Conservation (phyloP, 1,139 yeast genomes). For the Suhomyces bokatorum region DNA sequence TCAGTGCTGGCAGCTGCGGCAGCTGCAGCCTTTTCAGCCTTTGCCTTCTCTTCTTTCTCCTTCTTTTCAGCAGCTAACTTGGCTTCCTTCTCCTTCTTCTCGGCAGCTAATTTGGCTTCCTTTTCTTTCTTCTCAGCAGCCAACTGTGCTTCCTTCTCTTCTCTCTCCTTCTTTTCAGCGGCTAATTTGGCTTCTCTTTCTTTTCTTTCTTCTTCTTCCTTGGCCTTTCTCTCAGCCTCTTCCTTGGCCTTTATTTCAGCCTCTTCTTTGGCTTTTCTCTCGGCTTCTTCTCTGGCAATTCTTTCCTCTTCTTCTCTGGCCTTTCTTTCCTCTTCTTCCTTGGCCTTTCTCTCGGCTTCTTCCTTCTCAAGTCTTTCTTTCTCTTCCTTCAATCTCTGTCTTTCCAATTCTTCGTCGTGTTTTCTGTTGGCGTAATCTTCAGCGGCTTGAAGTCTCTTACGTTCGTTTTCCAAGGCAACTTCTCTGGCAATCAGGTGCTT, state of each 20-base stretch:
- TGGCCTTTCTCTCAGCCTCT: conserved; percentile 28
- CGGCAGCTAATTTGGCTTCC: conserved; percentile 17
- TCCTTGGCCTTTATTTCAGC: conserved; percentile 25
- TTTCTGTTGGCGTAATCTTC: conserved; percentile 50
- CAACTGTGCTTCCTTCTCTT: conserved; percentile 13
- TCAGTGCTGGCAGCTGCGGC: conserved; percentile 1
- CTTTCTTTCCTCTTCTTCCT: conserved; percentile 22
- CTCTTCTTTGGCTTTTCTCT: conserved; percentile 19
- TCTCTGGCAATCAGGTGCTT: conserved; percentile 40
- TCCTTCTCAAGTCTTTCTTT: conserved; percentile 34
- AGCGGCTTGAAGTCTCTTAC: conserved; percentile 47
- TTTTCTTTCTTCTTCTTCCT: neutral
- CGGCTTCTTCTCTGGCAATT: conserved; percentile 19
- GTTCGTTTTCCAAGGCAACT: conserved; percentile 43
- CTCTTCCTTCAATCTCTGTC: conserved; percentile 35
- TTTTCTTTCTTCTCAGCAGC: conserved; percentile 16
- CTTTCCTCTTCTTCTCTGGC: conserved; percentile 22
- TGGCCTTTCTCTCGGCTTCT: conserved; percentile 28
- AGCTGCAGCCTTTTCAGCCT: conserved; percentile 15
- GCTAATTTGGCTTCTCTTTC: conserved; percentile 23
- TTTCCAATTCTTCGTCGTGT: conserved; percentile 49
- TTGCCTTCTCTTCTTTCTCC: conserved; percentile 25
- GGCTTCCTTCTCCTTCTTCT: conserved; percentile 16
- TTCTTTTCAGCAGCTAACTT: no score
- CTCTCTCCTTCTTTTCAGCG: conserved; percentile 28